Evolutionary conservation across 2,329 filamentous ascomycete species (phyloP).

Genomic region (Stachybotrys echinatus): DNA sequence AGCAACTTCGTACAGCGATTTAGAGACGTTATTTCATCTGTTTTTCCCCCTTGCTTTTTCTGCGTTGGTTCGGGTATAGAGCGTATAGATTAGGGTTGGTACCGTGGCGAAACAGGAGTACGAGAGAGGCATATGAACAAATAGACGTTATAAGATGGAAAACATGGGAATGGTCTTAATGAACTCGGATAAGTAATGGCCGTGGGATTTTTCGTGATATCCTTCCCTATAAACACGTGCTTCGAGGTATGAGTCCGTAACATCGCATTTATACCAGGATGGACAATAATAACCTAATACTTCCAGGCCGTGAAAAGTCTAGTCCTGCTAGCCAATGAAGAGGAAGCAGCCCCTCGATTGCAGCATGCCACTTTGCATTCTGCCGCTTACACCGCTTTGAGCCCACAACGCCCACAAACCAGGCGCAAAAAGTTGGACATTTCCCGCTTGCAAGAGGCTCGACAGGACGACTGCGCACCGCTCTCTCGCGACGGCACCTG

Average conservation of each 20-base stretch:
- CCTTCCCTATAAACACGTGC: neutral
- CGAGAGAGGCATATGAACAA: neutral
- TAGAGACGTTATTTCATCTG: neutral
- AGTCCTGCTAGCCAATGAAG: no score
- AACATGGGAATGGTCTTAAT: no score
- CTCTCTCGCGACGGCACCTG: conserved; percentile 17
- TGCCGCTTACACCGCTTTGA: conserved; percentile 32
- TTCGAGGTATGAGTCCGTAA: no score
- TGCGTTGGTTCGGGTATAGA: neutral
- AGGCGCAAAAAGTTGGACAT: conserved; percentile 35
- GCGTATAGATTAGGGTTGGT: neutral
- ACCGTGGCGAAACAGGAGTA: neutral
- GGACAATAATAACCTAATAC: no score
- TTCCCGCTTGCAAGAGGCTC: conserved; percentile 28
- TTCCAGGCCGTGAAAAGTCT: no score
- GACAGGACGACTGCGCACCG: conserved; percentile 18
- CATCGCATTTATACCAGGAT: no score
- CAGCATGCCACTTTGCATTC: conserved; percentile 12
- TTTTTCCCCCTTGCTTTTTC: neutral
- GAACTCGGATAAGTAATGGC: no score
- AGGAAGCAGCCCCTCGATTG: neutral
- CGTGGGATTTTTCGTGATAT: no score
- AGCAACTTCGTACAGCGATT: neutral
- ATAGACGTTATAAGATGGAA: neutral
- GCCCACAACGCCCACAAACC: conserved; percentile 42